Base-by-base conservation (phyloP, 441 rosid genomes). In the Populus tomentosa region DNA sequence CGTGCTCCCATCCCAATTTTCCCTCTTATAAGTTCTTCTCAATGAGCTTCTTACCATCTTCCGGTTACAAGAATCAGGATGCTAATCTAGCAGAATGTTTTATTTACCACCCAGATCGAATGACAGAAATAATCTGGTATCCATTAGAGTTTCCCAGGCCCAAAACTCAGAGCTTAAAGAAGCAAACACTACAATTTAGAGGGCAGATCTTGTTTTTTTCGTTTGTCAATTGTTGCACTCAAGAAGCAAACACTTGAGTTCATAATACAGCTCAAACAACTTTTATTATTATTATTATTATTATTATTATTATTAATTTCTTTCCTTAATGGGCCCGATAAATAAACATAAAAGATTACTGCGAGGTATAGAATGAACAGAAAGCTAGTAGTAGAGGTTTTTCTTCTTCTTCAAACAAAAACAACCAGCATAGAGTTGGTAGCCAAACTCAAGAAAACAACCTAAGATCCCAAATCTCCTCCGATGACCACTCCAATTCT, bases 401-500 rank as follows among this genome's bases (percentile, higher is more conserved):
- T 35, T 30, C 32, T 35, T 30, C 32, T 30, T 30, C 32, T 3
- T 30, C 3, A 30, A 9, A 16, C 9, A 0, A 8, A 18, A 13
- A 18, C 66, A 62, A 18, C 5, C 32, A 62, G 24, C 9, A 18
- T 7, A 18, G 9, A 30, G 32, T 16, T 7, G n/a, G 5, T 23
- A 21, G 7, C 0, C 66, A 62, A 62, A 21, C 66, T 7, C 18
- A 62, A 62, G 23, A 16, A 7, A 18, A 62, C 10, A 18, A 16
- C 24, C 5, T 2, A 62, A 62, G 9, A 18, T 13, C 18, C 18
- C 20, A 8, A 8, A 8, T 8, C 26, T 21, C 23, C 38, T 30
- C 14, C 75, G 69, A 61, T 10, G 7, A n/a, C 73, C 53, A 82
- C 76, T 75, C 71, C 69, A 33, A 16, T 75, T 67, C 7, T 13